Conservation (phyloP, 225 moss, liverwort and hornwort species). For the Thuidium tamariscinum region DNA sequence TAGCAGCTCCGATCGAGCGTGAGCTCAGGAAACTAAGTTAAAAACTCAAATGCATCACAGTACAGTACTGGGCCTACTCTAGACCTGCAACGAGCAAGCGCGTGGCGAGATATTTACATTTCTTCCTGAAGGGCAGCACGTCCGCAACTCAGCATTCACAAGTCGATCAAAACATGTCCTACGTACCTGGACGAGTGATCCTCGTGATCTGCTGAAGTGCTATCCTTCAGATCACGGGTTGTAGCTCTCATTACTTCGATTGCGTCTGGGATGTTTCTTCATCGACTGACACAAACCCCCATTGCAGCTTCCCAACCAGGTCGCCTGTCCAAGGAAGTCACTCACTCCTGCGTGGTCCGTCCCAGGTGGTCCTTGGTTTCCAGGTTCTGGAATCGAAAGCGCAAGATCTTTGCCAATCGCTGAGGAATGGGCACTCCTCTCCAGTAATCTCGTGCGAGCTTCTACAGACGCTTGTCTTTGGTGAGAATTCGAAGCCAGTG, state of each 20-base stretch:
- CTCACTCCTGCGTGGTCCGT: neutral
- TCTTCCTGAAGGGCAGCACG: neutral
- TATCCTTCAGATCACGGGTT: constrained; percentile 3
- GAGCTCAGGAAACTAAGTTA: neutral
- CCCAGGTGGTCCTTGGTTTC: neutral
- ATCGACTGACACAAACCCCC: neutral
- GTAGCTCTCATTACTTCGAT: neutral
- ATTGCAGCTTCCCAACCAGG: neutral
- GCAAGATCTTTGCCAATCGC: neutral
- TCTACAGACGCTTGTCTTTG: neutral
- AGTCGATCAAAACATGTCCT: neutral
- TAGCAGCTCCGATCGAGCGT: neutral
- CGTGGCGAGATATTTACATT: neutral
- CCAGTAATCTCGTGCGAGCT: neutral
- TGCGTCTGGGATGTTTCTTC: neutral
- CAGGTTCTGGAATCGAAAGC: neutral
- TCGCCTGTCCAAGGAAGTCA: neutral
- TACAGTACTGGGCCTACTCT: neutral
- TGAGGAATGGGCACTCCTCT: neutral
- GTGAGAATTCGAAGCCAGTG: neutral
- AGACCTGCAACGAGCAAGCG: neutral
- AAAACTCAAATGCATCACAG: neutral
- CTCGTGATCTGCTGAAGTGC: constrained; percentile 10
- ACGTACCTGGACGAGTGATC: neutral
- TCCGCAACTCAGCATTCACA: neutral